Percentiles rank a stretch among this genome's conserved stretches.
Conservation (phyloP, 2,329 filamentous ascomycete genomes). For the Aspergillus candidus region DNA sequence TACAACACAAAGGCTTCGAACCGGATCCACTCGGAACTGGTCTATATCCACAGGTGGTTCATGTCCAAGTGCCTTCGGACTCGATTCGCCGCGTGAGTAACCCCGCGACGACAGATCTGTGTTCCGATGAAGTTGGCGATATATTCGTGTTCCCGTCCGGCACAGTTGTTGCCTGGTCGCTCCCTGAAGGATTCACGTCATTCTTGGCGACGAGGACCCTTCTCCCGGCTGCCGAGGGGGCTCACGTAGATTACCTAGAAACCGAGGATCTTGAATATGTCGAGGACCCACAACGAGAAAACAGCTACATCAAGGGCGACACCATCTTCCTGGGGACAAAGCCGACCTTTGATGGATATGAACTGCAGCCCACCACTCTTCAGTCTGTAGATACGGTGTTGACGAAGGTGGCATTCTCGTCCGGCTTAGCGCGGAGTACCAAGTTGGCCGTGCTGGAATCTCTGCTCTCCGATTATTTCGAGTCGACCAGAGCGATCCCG, state of each 20-base stretch:
- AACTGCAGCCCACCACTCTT: slow-evolving; percentile 19
- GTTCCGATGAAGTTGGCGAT: slow-evolving; percentile 59
- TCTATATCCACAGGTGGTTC: slow-evolving; percentile 60
- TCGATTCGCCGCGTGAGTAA: slow-evolving; percentile 41
- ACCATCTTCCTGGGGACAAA: slow-evolving; percentile 83
- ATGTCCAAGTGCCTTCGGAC: slow-evolving; percentile 48
- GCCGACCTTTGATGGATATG: slow-evolving; percentile 21
- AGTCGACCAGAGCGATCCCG: slow-evolving; percentile 77
- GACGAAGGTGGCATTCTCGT: slow-evolving; percentile 94
- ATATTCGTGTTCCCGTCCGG: slow-evolving; percentile 95
- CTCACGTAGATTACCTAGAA: slow-evolving; percentile 67
- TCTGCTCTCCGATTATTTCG: slow-evolving; percentile 74
- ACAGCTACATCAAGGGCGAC: slow-evolving; percentile 75
- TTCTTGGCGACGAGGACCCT: slow-evolving; percentile 66
- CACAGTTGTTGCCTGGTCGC: slow-evolving; percentile 85
- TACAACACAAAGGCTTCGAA: slow-evolving; percentile 54
- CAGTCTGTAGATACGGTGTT: slow-evolving; percentile 58
- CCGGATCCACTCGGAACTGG: slow-evolving; percentile 58
- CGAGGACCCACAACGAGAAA: slow-evolving; percentile 65
- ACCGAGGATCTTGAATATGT: slow-evolving; percentile 85
- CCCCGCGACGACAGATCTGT: slow-evolving; percentile 32
- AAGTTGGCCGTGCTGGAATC: slow-evolving; percentile 90
- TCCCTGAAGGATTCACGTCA: slow-evolving; percentile 67
- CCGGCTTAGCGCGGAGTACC: slow-evolving; percentile 82
- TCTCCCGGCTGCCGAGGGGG: slow-evolving; percentile 66